Evolutionary conservation across 805 yeast species (phyloP).

Genomic region (Yarrowia sp.): DNA sequence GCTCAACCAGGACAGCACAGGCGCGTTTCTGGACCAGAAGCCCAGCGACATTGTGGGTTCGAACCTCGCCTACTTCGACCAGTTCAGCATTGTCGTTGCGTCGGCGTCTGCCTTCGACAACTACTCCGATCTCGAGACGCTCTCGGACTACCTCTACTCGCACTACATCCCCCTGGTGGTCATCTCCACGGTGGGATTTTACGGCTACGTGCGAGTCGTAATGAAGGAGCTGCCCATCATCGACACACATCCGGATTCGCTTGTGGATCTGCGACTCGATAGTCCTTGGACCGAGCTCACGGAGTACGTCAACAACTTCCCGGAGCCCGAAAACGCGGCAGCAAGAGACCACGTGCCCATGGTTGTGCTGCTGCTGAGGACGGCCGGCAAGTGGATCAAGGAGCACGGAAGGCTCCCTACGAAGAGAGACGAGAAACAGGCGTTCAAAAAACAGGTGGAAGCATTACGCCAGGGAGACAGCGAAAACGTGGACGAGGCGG

Average conservation of each 20-base stretch:
- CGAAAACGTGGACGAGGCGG: conserved; percentile 55
- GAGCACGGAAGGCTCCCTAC: conserved; percentile 36
- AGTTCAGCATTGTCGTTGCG: conserved; percentile 52
- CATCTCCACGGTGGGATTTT: conserved; percentile 59
- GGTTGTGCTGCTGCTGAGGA: conserved; percentile 57
- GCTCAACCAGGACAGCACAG: conserved; percentile 59
- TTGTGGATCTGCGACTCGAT: conserved; percentile 66
- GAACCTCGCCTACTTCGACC: conserved; percentile 45
- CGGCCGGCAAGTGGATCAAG: conserved; percentile 45
- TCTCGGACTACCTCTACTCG: conserved; percentile 45
- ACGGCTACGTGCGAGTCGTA: conserved; percentile 55
- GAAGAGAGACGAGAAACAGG: conserved; percentile 45
- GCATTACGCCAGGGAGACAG: conserved; percentile 43
- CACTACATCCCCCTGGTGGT: conserved; percentile 54
- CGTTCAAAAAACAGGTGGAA: conserved; percentile 42
- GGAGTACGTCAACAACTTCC: conserved; percentile 48
- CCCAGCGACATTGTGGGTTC: neutral
- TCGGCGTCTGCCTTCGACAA: conserved; percentile 38
- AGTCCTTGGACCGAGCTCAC: conserved; percentile 69
- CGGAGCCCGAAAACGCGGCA: conserved; percentile 42
- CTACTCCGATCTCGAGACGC: conserved; percentile 30
- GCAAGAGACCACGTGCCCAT: conserved; percentile 69
- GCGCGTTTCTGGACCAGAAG: conserved; percentile 32
- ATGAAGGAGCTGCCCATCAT: conserved; percentile 61
- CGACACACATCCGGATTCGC: conserved; percentile 67